phyloP scores from a whole-genome alignment of 306 rosid species.

The Rosa chinensis region DNA sequence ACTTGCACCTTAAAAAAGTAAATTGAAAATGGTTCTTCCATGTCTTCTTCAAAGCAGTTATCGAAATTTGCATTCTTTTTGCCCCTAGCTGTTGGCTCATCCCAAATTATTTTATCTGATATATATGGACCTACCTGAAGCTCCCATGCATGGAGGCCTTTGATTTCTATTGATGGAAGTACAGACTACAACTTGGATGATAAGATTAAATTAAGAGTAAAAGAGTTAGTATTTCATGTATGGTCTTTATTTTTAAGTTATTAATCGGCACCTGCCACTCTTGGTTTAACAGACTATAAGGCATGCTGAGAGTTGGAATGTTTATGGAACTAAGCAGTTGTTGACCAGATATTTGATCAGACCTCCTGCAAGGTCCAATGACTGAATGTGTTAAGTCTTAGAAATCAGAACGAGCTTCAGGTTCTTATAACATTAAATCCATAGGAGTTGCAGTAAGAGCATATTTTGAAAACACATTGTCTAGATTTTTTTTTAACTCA shows the following conservation, averaged over 20 bases:
- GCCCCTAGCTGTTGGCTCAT: neutral
- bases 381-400: no score
- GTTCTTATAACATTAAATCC: no score
- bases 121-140: constrained; percentile 64
- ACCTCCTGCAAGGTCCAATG: constrained; percentile 31
- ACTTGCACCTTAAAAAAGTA: no score
- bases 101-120: constrained; percentile 14
- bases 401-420: no score
- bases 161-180: constrained; percentile 68
- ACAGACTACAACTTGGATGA: constrained; percentile 64
- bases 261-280: neutral
- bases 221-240: constrained; percentile 7
- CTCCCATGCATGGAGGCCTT: constrained; percentile 82
- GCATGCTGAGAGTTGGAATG: constrained; percentile 85
- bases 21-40: neutral
- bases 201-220: constrained; percentile 47
- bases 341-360: constrained; percentile 57
- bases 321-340: constrained; percentile 69
- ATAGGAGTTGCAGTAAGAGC: no score
- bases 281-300: constrained; percentile 58
- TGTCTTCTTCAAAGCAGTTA: neutral
- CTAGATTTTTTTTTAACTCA: no score
- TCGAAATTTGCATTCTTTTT: neutral
- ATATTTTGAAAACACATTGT: no score
- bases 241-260: neutral